Evolutionary conservation across 768 basidiomycete genomes (phyloP), one percentile per base, ranked within the genome.

Genomic region (Phaeolepiota aurea): DNA sequence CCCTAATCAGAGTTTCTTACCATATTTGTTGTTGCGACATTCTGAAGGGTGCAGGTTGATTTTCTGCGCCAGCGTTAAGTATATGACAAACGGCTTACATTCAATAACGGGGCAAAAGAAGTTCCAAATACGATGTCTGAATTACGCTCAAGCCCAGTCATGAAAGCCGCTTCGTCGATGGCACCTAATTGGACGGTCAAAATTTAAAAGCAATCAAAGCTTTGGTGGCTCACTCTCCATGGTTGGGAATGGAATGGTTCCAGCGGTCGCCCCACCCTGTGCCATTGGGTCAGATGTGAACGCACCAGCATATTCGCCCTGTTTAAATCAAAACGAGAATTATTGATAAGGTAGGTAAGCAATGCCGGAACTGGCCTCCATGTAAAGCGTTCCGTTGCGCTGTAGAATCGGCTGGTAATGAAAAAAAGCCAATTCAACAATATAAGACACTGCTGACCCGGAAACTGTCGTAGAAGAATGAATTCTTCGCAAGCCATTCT

Each of bases 231-330:
- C 35, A 75, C 76, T 66, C 48, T 69, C 60, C 52, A 77, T 60
- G 11, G 70, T 71, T 3, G 77, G 76, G 50, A 66, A 78, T n/a
- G 53, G 46, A 10, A 78, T 55, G 22, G 71, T 63, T 15, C 72
- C 74, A 2, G 54, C 55, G 1, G 63, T 54, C 1, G 57, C 47
- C 7, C 71, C 72, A 47, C 76, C 54, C 41, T 54, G 58, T 0
- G 64, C 23, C 39, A 76, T 72, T 19, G 5, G 4, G 25, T n/a
- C 25, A 7, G 33, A 7, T 15, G 69, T 71, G 1, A 71, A 74
- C 21, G 71, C 72, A 9, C 64, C 67, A 1, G 77, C 72, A 38
- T 76, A 78, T 59, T 78, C 77, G 2, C 77, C 75, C 72, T 55
- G n/a, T n/a, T 13, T 20, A 4, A 39, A 2, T 31, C 5, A 7